Base-by-base conservation (phyloP, 148 eudicot species). In the Rhododendron molle region DNA sequence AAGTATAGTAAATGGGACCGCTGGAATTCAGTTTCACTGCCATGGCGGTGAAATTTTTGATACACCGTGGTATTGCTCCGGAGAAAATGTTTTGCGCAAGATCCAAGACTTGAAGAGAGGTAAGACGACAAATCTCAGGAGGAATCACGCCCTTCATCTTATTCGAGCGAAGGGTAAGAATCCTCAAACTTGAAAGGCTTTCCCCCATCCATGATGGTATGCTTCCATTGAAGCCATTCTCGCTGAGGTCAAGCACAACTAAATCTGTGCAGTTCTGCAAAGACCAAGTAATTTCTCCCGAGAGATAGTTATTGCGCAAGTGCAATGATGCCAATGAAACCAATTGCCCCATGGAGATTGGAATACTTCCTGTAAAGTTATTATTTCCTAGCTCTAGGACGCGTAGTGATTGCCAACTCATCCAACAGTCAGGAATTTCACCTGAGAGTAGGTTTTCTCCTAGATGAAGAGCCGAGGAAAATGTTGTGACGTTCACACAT, bases 341-440 rank as follows among this genome's bases (percentile, higher is more conserved):
- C 69, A 62, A 62, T 58, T 58, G 26, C 0, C 87, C 89, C 8
- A 89, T 46, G 47, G 90, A 84, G 36, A 26, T 69, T 56, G 89
- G 89, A 32, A 89, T 85, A 2, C 12, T 47, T 4, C 91, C 91
- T 15, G 62, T 71, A 0, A 89, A 56, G 2, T 54, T 2, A 28
- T 89, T 89, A 52, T 83, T 18, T 14, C 80, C 86, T 2, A 89
- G 8, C 7, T 79, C 60, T 23, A 89, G 15, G 36, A 12, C 0
- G 1, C 1, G 0, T n/a, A 87, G 65, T 0, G 0, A 16, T 58
- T 3, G 4, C 83, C 83, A 85, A 18, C 7, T 28, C 49, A 3
- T 43, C 44, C 58, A 85, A 46, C 87, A 85, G 3, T 85, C 85
- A 3, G 90, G 87, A 74, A 87, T 65, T 43, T 32, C 81, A 2